A percentile compares a stretch with the other conserved stretches of the same genome.
These are phyloP conservation scores for Aegilops bicornis DNA, from an alignment of 176 grass and related monocot genomes.

Conservation along the genomic window DNA sequence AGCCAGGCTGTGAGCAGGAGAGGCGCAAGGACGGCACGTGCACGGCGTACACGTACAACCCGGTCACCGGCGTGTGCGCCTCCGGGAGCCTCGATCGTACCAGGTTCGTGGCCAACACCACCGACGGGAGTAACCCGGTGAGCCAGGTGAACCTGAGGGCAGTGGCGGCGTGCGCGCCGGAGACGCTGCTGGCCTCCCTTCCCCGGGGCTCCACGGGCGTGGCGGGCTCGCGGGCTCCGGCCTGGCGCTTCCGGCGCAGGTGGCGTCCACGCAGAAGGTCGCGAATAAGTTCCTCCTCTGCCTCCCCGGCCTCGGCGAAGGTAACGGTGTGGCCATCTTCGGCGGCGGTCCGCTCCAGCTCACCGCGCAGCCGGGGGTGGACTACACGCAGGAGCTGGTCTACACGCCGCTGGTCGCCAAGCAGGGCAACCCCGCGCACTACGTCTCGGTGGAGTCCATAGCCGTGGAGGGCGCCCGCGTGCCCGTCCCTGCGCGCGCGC, in stretches of 20 bases:
- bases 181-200: slow-evolving; percentile 7
- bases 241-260: slow-evolving; percentile 37
- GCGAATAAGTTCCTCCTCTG: slow-evolving; percentile 42
- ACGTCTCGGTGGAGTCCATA: no score
- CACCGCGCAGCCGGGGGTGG: no score
- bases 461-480: no score
- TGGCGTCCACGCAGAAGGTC: not conserved
- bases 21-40: not conserved
- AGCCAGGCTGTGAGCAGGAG: not conserved
- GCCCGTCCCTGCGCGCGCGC: not conserved
- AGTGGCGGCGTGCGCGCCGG: slow-evolving; percentile 28
- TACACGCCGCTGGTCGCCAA: no score
- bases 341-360: not conserved
- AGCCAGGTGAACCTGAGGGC: not conserved
- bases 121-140: slow-evolving; percentile 45
- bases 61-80: slow-evolving; percentile 34
- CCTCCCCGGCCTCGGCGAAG: slow-evolving; percentile 28
- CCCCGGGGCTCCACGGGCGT: slow-evolving; percentile 14
- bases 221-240: slow-evolving; percentile 29
- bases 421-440: no score
- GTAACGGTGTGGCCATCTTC: slow-evolving; percentile 38
- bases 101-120: slow-evolving; percentile 32
- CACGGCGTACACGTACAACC: slow-evolving; percentile 29
- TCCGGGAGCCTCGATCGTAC: slow-evolving; percentile 11
- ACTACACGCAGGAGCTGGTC: no score